A percentile compares a stretch with the other conserved stretches of the same genome.
These are phyloP conservation scores for Colletotrichum lentis DNA, from an alignment of 2,329 filamentous ascomycete genomes.

Conservation along the genomic window DNA sequence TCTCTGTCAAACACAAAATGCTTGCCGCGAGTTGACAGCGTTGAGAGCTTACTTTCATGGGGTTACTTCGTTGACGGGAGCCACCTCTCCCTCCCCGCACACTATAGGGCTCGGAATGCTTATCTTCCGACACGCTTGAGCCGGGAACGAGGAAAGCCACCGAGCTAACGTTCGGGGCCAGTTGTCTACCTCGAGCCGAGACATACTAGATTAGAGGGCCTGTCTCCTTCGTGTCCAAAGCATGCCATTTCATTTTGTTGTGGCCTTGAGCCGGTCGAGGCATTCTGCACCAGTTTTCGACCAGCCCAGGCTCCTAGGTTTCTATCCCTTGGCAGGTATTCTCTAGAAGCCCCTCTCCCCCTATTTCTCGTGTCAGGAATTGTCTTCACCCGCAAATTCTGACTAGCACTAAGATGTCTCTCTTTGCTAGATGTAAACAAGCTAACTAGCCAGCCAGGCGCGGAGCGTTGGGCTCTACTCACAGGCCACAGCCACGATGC, in stretches of 20 bases:
- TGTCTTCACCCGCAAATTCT: neutral
- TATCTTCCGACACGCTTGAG: constrained; percentile 5
- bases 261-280: neutral
- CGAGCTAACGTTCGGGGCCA: constrained; percentile 15
- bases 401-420: neutral
- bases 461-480: neutral
- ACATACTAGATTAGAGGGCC: constrained; percentile 6
- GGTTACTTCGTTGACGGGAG: too few relatives aligned
- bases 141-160: constrained; percentile 16
- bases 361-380: neutral
- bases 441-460: neutral
- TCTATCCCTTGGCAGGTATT: neutral
- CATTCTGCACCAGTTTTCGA: neutral
- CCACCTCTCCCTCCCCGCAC: neutral
- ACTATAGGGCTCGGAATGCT: constrained; percentile 12
- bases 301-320: neutral
- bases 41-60: neutral
- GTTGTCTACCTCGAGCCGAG: constrained; percentile 5
- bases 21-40: neutral
- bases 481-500: neutral
- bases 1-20: neutral
- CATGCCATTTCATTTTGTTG: neutral
- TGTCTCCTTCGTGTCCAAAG: neutral
- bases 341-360: too few relatives aligned
- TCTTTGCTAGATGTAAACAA: neutral